Conservation (phyloP, 129 eudicot species). For the Rutidosis leptorrhynchoides region DNA sequence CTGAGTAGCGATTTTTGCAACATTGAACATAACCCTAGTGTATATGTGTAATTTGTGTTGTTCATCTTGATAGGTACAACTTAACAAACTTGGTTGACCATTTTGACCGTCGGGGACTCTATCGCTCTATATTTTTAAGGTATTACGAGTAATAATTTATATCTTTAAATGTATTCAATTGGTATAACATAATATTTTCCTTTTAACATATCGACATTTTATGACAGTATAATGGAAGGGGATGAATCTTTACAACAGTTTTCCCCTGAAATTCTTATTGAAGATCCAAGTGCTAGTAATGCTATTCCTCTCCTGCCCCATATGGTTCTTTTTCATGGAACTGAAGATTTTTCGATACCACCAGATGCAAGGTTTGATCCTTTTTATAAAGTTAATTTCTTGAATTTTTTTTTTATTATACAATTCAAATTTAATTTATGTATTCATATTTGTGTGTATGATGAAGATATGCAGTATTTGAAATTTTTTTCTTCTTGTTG, state of each 20-base stretch:
- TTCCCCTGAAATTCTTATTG: constrained; percentile 78
- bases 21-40: too few relatives aligned
- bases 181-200: background rate
- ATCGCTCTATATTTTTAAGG: constrained; percentile 92
- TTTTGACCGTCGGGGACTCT: constrained; percentile 79
- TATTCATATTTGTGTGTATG: background rate
- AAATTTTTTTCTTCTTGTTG: constrained; percentile 13
- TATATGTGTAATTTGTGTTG: constrained; percentile 2
- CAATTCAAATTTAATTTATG: too few relatives aligned
- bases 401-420: background rate
- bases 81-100: constrained; percentile 77
- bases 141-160: constrained; percentile 23
- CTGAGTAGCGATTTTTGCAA: too few relatives aligned
- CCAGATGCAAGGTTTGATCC: constrained; percentile 65
- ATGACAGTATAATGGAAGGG: constrained; percentile 92
- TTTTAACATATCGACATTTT: constrained; percentile 12
- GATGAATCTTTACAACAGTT: constrained; percentile 57
- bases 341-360: constrained; percentile 81
- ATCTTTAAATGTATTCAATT: constrained; percentile 7
- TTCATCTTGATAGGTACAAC: constrained; percentile 57
- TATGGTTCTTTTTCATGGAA: constrained; percentile 87
- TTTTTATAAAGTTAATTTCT: background rate
- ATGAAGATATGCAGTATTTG: constrained; percentile 2
- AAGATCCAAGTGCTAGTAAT: constrained; percentile 42
- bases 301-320: constrained; percentile 64